Evolutionary conservation across 768 basidiomycete species (phyloP), one percentile per base, ranked within the genome.

Genomic region (Hypholoma sublateritium): DNA sequence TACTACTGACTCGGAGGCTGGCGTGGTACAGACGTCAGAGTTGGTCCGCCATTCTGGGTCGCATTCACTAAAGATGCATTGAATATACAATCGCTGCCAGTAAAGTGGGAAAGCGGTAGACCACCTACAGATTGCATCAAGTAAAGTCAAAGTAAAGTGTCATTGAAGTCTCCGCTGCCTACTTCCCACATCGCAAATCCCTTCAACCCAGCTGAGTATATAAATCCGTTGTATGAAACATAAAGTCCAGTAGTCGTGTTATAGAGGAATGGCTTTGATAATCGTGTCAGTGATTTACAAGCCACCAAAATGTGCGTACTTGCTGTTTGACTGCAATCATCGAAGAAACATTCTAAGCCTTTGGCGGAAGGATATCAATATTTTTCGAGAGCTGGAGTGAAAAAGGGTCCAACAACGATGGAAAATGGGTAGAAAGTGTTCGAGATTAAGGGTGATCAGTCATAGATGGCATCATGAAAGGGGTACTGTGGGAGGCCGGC

Each of bases 181-280:
- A 85, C 80, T 65, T 90, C 85, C 88, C 88, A 90, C 70, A 87
- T 81, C 1, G 83, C 73, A 67, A 90, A 90, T 3, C 89, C 89
- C 56, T 72, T 74, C n/a, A 91, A 70, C 5, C 80, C 80, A 11
- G 69, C 68, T 13, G 68, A 57, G 49, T 77, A 76, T 63, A 90
- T 86, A 66, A 78, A 90, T 3, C 66, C 61, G 57, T 92, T 90
- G 62, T 80, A 92, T 1, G 89, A 81, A 34, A 92, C 76, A 74
- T 86, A 77, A 52, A 84, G 71, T 43, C 83, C 71, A 0, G 77
- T 74, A 1, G 71, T 71, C 41, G 76, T 57, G 67, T 87, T 78
- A 69, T 89, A 91, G 22, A 89, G 79, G 57, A 79, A 89, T 1
- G 89, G 86, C 90, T 92, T 32, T 14, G 17, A 64, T 21, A 60